Evolutionary conservation across 1,284 basidiomycete genomes (phyloP).

Genomic region (Marasmius tenuissimus): DNA sequence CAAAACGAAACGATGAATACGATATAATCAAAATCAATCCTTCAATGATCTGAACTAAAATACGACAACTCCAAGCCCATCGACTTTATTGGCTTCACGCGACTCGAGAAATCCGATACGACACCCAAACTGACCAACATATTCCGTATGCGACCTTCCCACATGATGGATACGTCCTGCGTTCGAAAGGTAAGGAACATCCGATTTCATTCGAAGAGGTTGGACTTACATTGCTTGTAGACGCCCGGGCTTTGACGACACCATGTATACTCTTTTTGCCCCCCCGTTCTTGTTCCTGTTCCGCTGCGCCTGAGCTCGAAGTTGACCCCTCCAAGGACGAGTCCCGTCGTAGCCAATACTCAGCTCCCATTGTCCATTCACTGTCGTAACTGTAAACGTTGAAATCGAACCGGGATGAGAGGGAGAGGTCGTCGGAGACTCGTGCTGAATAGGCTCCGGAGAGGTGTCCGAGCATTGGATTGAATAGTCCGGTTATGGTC

Average conservation of each 20-base stretch:
- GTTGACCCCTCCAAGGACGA: constrained; percentile 19
- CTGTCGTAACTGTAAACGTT: constrained; percentile 97
- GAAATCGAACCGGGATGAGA: constrained; percentile 93
- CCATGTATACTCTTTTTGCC: constrained; percentile 60
- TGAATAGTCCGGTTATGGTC: constrained; percentile 91
- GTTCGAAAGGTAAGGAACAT: constrained; percentile 14
- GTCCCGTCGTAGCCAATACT: constrained; percentile 83
- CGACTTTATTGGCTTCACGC: constrained; percentile 81
- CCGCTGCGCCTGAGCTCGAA: constrained; percentile 18
- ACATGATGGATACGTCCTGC: constrained; percentile 87
- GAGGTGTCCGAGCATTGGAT: constrained; percentile 95
- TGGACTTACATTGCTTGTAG: constrained; percentile 77
- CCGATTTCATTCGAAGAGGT: neutral
- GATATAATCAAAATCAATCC: neutral
- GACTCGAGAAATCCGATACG: constrained; percentile 83
- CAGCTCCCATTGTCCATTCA: constrained; percentile 93
- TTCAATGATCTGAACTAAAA: constrained; percentile 69
- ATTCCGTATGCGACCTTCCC: constrained; percentile 91
- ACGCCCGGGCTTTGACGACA: constrained; percentile 87
- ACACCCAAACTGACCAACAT: constrained; percentile 89
- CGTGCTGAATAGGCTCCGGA: constrained; percentile 90
- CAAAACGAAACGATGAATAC: too few relatives aligned
- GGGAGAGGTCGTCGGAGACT: constrained; percentile 82
- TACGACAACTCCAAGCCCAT: constrained; percentile 92
- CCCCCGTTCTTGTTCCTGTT: constrained; percentile 16